A percentile compares a stretch with the other conserved stretches of the same genome.
These are phyloP conservation scores for Neurospora sp. DNA, from an alignment of 2,329 filamentous ascomycete genomes.

Conservation along the genomic window DNA sequence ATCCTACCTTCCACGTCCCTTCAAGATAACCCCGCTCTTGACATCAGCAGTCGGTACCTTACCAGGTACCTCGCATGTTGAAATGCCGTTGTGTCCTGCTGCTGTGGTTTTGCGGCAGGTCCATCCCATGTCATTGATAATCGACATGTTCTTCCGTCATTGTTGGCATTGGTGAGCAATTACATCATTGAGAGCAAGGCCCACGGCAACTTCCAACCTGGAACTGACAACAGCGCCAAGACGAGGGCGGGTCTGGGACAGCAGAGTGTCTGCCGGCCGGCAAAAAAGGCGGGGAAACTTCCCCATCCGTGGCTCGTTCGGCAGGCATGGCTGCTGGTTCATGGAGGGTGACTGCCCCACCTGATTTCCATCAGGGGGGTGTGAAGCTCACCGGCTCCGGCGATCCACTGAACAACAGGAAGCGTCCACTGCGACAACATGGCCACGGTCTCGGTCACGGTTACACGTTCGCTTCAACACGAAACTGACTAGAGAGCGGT, in stretches of 20 bases:
- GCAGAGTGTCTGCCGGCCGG: neutral
- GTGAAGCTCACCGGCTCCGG: neutral
- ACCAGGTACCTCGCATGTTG: neutral
- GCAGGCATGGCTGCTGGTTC: neutral
- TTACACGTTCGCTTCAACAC: neutral
- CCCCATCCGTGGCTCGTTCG: neutral
- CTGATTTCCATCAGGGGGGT: neutral
- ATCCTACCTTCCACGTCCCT: neutral
- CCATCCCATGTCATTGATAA: neutral
- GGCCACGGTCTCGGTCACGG: neutral
- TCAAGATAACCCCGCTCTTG: neutral
- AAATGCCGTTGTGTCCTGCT: neutral
- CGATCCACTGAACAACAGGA: neutral
- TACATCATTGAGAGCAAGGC: constrained; percentile 14
- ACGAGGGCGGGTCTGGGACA: neutral
- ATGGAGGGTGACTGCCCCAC: neutral
- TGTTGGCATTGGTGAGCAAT: constrained; percentile 5
- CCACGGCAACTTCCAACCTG: neutral
- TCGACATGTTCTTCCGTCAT: constrained; percentile 7
- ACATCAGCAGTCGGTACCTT: neutral
- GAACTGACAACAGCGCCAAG: neutral
- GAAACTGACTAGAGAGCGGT: neutral
- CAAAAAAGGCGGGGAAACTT: neutral
- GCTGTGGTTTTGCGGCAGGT: neutral
- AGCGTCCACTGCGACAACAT: neutral